Conservation (phyloP, 129 eudicot genomes). For the Chrysanthemum seticuspe region DNA sequence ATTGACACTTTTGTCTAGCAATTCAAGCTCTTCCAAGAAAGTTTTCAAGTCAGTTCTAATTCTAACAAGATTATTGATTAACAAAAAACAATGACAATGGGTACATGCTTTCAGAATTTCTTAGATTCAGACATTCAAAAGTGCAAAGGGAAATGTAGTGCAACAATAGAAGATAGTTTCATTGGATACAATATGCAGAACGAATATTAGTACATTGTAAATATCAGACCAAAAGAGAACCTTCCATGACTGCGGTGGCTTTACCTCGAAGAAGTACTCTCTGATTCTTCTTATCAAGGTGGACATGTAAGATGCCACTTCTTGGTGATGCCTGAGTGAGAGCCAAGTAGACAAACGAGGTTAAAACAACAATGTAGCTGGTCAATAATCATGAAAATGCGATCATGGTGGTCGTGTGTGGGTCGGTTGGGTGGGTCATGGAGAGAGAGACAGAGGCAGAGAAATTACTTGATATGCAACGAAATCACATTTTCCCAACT, state of each 20-base stretch:
- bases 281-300: conserved; percentile 61
- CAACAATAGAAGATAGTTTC: not conserved
- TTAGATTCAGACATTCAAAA: too few relatives aligned
- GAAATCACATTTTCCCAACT: conserved; percentile 67
- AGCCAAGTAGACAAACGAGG: not conserved
- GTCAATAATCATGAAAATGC: not conserved
- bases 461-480: conserved; percentile 34
- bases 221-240: conserved; percentile 54
- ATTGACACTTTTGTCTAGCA: too few relatives aligned
- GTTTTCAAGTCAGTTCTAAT: too few relatives aligned
- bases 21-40: too few relatives aligned
- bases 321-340: conserved; percentile 73
- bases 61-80: too few relatives aligned
- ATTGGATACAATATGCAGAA: not conserved
- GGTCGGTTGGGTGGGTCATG: too few relatives aligned
- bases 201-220: not conserved
- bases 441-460: conserved; percentile 13
- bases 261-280: conserved; percentile 67
- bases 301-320: conserved; percentile 64
- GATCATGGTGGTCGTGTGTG: not conserved
- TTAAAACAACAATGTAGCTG: not conserved
- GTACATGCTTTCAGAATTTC: too few relatives aligned
- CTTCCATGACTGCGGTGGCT: conserved; percentile 74
- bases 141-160: not conserved
- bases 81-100: too few relatives aligned